Evolutionary conservation across 2,329 filamentous ascomycete species (phyloP), one percentile per base, ranked within the genome.

Genomic region (Aquanectria penicillioides): DNA sequence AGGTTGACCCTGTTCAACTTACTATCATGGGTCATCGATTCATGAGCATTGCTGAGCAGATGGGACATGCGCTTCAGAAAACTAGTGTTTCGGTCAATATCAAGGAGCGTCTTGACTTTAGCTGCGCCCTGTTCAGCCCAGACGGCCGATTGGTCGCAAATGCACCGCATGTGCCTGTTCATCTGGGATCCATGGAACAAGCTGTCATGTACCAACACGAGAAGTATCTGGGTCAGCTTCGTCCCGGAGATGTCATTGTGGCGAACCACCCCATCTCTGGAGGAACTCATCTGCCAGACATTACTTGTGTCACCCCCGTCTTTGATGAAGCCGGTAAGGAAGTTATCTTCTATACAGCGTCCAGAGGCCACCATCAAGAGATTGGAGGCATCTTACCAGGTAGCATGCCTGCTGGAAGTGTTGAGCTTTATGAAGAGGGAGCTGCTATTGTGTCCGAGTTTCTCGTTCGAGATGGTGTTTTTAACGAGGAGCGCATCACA

Each of bases 21-120:
- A 89, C 86, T 63, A 89, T 94, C 56, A 93, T 94, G 68, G 89
- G 87, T 0, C 90, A 94, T 73, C 83, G 91, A 2, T 94, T 94
- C 75, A 94, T 94, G 91, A 87, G 89, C 4, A 92, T 94, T 61
- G 91, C 91, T 0, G 91, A 94, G 73, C 91, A 94, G 69, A 94
- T 94, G 90, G 90, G 91, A 0, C 82, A 89, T 49, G 89, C 89
- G 3, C 75, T 94, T n/a, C 89, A 93, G 69, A 93, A 93, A 76
- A 93, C 90, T 0, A 88, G 87, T 64, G 88, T 94, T n/a, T 89
- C 85, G 50, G 91, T 89, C 0, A 94, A 93, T 65, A 90, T 94
- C 73, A 91, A 94, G 68, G 92, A 94, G 71, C 84, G 91, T 2
- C 80, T 94, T 1, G 91, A 94, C 69, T 94, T 93, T 69, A 92